A percentile compares a stretch with the other conserved stretches of the same genome.
phyloP scores from a whole-genome alignment of 768 basidiomycete species.

The Lentinula raphanica region DNA sequence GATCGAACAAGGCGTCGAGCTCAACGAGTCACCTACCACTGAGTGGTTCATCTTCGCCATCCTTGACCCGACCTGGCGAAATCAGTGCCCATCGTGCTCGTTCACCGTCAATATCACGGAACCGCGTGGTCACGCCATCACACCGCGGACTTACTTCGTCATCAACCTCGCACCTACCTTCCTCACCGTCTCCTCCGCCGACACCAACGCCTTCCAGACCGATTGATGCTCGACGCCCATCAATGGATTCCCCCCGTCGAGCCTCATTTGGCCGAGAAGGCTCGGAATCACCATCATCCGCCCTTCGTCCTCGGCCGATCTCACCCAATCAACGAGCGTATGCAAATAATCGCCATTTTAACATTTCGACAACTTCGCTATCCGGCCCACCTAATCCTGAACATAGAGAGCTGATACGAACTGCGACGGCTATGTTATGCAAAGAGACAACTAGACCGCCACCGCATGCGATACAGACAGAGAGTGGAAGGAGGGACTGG shows the following conservation, averaged over 20 bases:
- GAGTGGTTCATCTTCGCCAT: slow-evolving; percentile 31
- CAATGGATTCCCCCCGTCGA: slow-evolving; percentile 31
- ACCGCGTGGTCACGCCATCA: slow-evolving; percentile 35
- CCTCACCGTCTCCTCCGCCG: slow-evolving; percentile 24
- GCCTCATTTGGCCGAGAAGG: slow-evolving; percentile 29
- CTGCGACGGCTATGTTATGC: slow-evolving; percentile 58
- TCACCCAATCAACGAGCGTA: slow-evolving; percentile 47
- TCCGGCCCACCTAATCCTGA: slow-evolving; percentile 45
- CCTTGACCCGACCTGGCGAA: slow-evolving; percentile 23
- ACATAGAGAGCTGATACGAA: slow-evolving; percentile 63
- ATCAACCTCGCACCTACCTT: slow-evolving; percentile 47
- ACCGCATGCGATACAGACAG: slow-evolving; percentile 44
- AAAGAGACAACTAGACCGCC: slow-evolving; percentile 63
- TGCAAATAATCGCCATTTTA: slow-evolving; percentile 51
- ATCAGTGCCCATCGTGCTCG: slow-evolving; percentile 40
- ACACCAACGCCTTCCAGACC: slow-evolving; percentile 20
- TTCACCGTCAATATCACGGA: slow-evolving; percentile 31
- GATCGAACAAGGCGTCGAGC: slow-evolving; percentile 30
- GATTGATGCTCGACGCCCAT: slow-evolving; percentile 29
- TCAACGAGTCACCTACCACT: slow-evolving; percentile 35
- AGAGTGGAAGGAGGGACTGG: slow-evolving; percentile 53
- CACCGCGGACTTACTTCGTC: slow-evolving; percentile 41
- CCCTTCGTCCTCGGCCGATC: slow-evolving; percentile 36
- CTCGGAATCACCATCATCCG: slow-evolving; percentile 36
- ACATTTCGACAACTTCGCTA: slow-evolving; percentile 56